Evolutionary conservation across 306 rosid genomes (phyloP), one percentile per base, ranked within the genome.

Genomic region (Quercus variabilis): DNA sequence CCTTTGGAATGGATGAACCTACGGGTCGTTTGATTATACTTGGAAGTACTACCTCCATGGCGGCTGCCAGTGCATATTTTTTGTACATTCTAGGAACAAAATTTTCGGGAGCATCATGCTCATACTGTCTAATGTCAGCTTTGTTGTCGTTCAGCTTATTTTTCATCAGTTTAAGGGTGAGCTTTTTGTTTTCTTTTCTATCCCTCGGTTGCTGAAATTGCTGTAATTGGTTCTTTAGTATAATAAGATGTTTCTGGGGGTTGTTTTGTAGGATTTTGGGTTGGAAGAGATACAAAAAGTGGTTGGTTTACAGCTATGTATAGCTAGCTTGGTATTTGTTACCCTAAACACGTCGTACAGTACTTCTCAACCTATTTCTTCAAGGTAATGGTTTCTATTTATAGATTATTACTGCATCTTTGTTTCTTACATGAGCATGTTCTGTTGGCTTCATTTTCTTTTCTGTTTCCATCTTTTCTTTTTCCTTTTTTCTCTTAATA

Each of bases 1-100:
- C 88, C 25, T 90, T 93, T 81, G 94, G 93, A 74, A 77, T 89
- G 38, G 77, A 49, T 68, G 88, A 77, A 86, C 78, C 88, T 30
- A 84, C 77, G 73, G 97, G 88, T 78, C 87, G 86, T 55, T 23
- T 84, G 19, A 55, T 91, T 55, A 59, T 95, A 81, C 88, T 95
- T 54, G 92, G 92, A 62, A 81, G 54, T 78, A 88, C 92, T 49
- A 84, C 93, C 49, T 95, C 99, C 21, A 91, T 95, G 97, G 99
- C 96, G 11, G 82, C 92, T 86, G 90, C 99, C 26, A 93, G 97
- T 89, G 91, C 90, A 2, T 93, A 85, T 75, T 91, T 95, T 73
- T 71, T 95, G 76, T 95, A 89, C 91, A 86, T 91, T 84, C 84
- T 95, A n/a, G 77, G 85, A 79, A 84, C 98, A 0, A 55, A 77